Conservation (phyloP, 1,284 basidiomycete genomes). For the Agaricales sp. region DNA sequence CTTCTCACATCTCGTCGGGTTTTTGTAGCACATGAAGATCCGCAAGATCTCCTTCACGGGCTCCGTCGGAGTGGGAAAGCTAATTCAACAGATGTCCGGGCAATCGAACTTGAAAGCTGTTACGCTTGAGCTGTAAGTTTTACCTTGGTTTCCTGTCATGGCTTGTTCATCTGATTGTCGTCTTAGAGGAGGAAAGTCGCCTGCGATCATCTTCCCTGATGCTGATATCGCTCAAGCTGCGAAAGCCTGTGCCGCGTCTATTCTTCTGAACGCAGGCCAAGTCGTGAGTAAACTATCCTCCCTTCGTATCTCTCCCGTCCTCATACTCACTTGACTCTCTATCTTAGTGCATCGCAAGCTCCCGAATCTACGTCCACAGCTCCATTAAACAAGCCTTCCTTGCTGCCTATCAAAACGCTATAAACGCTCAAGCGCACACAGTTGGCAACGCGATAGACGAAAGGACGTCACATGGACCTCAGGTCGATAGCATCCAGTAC, state of each 20-base stretch:
- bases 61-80: constrained; percentile 55
- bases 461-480: constrained; percentile 57
- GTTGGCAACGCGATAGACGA: constrained; percentile 59
- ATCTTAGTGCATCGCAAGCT: constrained; percentile 57
- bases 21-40: neutral
- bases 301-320: too few species aligned
- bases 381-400: constrained; percentile 56
- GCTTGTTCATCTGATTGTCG: too few species aligned
- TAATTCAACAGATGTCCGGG: constrained; percentile 59
- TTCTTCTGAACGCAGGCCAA: neutral
- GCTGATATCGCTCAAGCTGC: constrained; percentile 52
- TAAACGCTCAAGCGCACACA: constrained; percentile 33
- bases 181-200: constrained; percentile 68
- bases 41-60: too few species aligned
- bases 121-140: constrained; percentile 69
- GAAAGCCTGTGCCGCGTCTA: constrained; percentile 46
- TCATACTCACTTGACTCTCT: constrained; percentile 13
- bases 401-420: constrained; percentile 39
- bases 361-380: constrained; percentile 63
- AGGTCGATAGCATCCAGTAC: constrained; percentile 35
- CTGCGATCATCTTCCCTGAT: constrained; percentile 47
- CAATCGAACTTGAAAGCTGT: constrained; percentile 62
- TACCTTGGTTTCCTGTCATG: too few species aligned
- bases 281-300: too few species aligned
- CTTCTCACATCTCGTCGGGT: neutral